A percentile compares a stretch with the other conserved stretches of the same genome.
phyloP scores from a whole-genome alignment of 106 monocot genomes.

The Dioscorea alata region DNA sequence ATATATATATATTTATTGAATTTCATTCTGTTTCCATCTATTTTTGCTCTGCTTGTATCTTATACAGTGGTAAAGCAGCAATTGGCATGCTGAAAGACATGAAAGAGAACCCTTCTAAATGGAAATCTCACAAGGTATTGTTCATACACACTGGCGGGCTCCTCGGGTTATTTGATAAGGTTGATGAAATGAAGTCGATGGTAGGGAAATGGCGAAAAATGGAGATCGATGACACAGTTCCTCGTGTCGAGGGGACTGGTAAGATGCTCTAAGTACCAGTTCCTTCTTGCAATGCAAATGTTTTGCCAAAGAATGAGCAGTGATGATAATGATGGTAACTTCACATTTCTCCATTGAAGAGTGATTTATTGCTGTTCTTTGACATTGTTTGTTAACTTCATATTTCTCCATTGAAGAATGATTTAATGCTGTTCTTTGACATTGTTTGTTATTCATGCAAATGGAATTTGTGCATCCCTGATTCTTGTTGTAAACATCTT shows the following conservation, averaged over 20 bases:
- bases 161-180: constrained; percentile 83
- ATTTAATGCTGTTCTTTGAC: no score
- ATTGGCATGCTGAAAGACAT: constrained; percentile 77
- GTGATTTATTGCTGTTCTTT: no score
- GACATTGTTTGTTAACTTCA: no score
- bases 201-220: constrained; percentile 59
- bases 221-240: constrained; percentile 55
- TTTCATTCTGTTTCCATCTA: no score
- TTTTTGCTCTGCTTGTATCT: background rate
- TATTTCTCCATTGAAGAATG: background rate
- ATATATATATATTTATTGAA: no score
- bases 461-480: no score
- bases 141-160: constrained; percentile 96
- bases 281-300: no score
- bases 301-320: no score
- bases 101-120: constrained; percentile 53
- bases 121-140: constrained; percentile 70
- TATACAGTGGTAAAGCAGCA: constrained; percentile 77
- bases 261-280: constrained; percentile 57
- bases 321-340: no score
- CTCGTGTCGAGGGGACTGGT: constrained; percentile 58
- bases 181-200: constrained; percentile 48
- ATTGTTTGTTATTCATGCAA: no score
- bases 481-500: no score
- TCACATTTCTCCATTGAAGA: background rate